These are phyloP conservation scores for Anisodus acutangulus DNA, from an alignment of 257 asterid genomes.

Conservation along the genomic window DNA sequence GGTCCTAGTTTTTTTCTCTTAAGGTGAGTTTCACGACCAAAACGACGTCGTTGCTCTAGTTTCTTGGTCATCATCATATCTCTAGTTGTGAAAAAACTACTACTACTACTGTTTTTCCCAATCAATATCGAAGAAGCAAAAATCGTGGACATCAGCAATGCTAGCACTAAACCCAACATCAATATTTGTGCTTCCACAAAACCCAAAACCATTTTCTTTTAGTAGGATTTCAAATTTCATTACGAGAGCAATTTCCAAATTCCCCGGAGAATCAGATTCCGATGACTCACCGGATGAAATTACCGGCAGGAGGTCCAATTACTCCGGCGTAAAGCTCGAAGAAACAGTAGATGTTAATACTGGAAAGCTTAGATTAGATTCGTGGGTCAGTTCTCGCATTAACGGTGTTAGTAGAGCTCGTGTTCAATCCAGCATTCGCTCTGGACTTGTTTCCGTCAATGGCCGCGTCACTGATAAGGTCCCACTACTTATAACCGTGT, in stretches of 20 bases:
- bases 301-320: constrained; percentile 43
- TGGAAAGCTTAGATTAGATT: constrained; percentile 74
- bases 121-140: background rate
- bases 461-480: constrained; percentile 76
- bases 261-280: constrained; percentile 34
- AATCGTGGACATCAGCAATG: background rate
- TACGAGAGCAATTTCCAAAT: constrained; percentile 40
- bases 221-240: constrained; percentile 39
- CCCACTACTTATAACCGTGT: too few relatives aligned
- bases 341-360: constrained; percentile 56
- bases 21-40: too few relatives aligned
- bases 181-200: constrained; percentile 18
- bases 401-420: constrained; percentile 90
- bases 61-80: too few relatives aligned
- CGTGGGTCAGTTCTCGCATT: constrained; percentile 85
- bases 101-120: too few relatives aligned
- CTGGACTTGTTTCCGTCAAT: constrained; percentile 85
- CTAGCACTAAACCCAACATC: background rate
- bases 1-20: too few relatives aligned
- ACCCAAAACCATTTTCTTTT: background rate
- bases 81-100: too few relatives aligned
- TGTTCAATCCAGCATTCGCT: constrained; percentile 90
- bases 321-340: constrained; percentile 63
- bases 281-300: constrained; percentile 36
- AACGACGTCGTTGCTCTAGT: too few relatives aligned